Conservation (phyloP, 169 alveolate species). For the Cryptosporidium tyzzeri region DNA sequence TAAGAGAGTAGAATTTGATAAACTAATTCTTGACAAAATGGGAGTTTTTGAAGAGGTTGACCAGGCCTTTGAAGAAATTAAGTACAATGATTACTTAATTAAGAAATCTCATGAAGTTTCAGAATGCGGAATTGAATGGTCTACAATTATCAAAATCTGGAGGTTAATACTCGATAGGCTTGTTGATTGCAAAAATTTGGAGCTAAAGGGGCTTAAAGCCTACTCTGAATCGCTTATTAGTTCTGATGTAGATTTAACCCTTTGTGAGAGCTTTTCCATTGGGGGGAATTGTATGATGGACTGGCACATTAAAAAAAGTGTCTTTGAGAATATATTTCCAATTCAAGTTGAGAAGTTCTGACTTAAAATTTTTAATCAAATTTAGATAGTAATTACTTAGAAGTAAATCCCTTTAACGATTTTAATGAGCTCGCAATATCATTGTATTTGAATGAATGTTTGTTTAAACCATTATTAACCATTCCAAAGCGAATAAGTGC, state of each 20-base stretch:
- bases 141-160: constrained; percentile 28
- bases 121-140: constrained; percentile 22
- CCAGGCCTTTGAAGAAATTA: not conserved
- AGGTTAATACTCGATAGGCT: constrained; percentile 33
- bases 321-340: constrained; percentile 39
- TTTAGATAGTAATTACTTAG: not conserved
- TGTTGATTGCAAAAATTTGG: constrained; percentile 43
- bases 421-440: constrained; percentile 8
- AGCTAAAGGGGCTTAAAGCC: constrained; percentile 41
- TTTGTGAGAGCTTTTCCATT: not conserved
- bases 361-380: not conserved
- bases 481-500: constrained; percentile 40
- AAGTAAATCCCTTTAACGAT: not conserved
- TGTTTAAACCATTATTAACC: constrained; percentile 13
- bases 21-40: constrained; percentile 16
- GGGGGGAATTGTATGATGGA: not conserved
- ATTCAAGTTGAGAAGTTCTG: not conserved
- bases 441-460: constrained; percentile 22
- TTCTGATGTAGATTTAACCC: not conserved
- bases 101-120: constrained; percentile 21
- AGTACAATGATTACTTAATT: constrained; percentile 25
- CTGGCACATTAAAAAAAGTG: constrained; percentile 29
- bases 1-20: not conserved
- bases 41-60: constrained; percentile 47
- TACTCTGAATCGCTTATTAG: not conserved